Evolutionary conservation across 2,329 filamentous ascomycete genomes (phyloP), one percentile per base, ranked within the genome.

Genomic region (Zymoseptoria tritici): DNA sequence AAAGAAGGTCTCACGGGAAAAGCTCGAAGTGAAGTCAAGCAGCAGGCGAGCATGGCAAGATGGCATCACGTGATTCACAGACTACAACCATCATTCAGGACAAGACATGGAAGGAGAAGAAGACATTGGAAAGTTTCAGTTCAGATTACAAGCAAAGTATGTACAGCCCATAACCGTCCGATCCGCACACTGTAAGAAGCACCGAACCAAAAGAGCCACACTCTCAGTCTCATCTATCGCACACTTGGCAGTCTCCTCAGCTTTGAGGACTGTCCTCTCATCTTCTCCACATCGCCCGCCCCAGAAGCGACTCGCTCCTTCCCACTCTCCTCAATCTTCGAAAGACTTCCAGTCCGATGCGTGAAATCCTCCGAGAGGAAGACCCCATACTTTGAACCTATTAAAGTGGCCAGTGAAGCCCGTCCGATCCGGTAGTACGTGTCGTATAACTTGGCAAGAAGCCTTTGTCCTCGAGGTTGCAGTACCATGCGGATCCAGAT

Each of bases 1-100:
- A 19, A 50, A n/a, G 31, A 19, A 24, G 21, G 21, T 55, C 51
- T 54, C 21, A 49, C 52, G 19, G 52, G 21, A 53, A 22, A 22
- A 50, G 26, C 50, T 49, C n/a, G 46, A 60, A 52, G 58, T 57
- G 54, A 60, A 49, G 55, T 46, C 24, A 49, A 16, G n/a, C 51
- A 26, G 46, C 5, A n/a, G 16, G 21, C 49, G 20, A 50, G 31
- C 24, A 9, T 19, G 20, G 54, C 9, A 22, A 55, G 22, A 36
- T 55, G 21, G 21, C 36, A 13, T 46, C 36, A 46, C 36, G 36
- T 46, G 36, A 46, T n/a, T 7, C n/a, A 9, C 8, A 52, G 9
- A 52, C n/a, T 16, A 52, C 22, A 20, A 52, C 49, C 49, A 20
- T 16, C 49, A 29, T 29, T 29, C 26, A 24, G 22, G 26, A 29